These are phyloP conservation scores for Jatropha curcas DNA, from an alignment of 345 rosid genomes.

Conservation along the genomic window DNA sequence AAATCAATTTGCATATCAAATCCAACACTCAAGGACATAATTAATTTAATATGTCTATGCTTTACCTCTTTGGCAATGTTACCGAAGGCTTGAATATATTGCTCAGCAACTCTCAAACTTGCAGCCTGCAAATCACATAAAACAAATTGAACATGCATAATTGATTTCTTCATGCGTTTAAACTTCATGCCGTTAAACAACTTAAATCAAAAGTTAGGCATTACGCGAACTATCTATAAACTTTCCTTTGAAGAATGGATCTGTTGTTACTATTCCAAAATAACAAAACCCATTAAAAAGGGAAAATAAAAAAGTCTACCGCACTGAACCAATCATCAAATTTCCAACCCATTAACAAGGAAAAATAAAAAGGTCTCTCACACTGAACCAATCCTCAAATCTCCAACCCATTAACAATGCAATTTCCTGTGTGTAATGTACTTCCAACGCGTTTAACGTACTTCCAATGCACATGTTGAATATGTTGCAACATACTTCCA, in stretches of 20 bases:
- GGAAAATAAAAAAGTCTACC: background rate
- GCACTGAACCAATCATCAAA: background rate
- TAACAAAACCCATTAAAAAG: background rate
- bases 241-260: background rate
- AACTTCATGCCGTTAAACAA: no score
- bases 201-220: no score
- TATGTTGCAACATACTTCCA: background rate
- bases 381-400: background rate
- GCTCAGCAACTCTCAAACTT: constrained; percentile 80
- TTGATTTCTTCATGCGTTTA: no score
- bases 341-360: background rate
- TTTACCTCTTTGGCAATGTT: constrained; percentile 89
- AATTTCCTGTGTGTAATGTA: no score
- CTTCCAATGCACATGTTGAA: background rate
- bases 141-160: no score
- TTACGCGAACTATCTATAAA: background rate
- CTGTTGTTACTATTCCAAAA: background rate
- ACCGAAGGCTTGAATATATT: constrained; percentile 76
- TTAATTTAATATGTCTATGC: background rate
- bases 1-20: background rate
- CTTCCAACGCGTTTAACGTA: no score
- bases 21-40: background rate
- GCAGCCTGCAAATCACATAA: constrained; percentile 61
- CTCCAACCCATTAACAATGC: no score
- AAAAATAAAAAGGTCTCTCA: background rate